Conservation (phyloP, 129 eudicot genomes). For the Heracleum sosnowskyi region DNA sequence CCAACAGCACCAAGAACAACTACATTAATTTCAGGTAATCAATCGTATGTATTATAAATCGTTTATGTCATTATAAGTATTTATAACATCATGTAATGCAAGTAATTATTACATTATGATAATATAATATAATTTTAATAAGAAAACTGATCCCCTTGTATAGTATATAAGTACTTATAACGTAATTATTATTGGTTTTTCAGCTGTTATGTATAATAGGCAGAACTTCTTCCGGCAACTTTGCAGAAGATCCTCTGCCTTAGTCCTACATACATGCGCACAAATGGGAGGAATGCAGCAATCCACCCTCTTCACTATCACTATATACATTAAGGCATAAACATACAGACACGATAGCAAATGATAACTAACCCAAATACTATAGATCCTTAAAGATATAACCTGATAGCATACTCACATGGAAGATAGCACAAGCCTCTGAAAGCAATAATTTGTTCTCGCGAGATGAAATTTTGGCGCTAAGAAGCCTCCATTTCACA, state of each 20-base stretch:
- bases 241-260: background rate
- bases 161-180: too few species aligned
- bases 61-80: too few species aligned
- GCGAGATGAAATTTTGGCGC: slow-evolving; percentile 63
- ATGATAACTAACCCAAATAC: background rate
- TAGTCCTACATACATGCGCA: background rate
- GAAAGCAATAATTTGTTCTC: slow-evolving; percentile 66
- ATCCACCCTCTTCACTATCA: background rate
- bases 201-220: background rate
- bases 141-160: too few species aligned
- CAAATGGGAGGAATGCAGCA: background rate
- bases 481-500: slow-evolving; percentile 77
- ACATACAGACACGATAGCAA: background rate
- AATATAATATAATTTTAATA: too few species aligned
- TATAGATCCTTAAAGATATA: background rate
- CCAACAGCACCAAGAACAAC: background rate
- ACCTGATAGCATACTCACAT: slow-evolving; percentile 43
- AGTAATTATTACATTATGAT: too few species aligned
- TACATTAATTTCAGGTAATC: background rate
- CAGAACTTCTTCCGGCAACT: background rate
- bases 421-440: slow-evolving; percentile 79
- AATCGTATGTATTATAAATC: background rate
- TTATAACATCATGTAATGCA: background rate
- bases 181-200: too few species aligned
- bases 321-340: background rate